Conservation (phyloP, 176 grass and related monocot species). For the Carex pumila region DNA sequence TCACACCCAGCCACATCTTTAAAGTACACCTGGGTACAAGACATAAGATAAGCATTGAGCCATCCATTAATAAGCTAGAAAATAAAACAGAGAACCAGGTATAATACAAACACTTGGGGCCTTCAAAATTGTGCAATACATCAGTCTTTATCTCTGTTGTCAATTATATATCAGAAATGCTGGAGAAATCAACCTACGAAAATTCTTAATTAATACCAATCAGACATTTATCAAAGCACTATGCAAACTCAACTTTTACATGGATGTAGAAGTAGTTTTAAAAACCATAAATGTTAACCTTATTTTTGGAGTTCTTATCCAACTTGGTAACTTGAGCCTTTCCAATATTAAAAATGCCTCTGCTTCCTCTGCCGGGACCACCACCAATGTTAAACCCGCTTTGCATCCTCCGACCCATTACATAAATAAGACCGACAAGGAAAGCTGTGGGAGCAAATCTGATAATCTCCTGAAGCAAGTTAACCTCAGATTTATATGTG, state of each 20-base stretch:
- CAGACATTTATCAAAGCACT: background rate
- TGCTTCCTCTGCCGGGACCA: conserved; percentile 43
- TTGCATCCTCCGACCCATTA: conserved; percentile 39
- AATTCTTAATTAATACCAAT: background rate
- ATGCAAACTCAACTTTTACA: background rate
- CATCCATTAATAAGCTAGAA: background rate
- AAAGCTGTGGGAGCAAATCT: conserved; percentile 50
- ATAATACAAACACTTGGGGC: background rate
- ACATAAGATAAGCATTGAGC: conserved; percentile 2
- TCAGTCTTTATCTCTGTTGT: background rate
- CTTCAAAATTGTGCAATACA: background rate
- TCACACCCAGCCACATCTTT: conserved; percentile 98
- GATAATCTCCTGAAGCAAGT: conserved; percentile 58
- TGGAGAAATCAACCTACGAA: background rate
- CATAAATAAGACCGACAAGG: conserved; percentile 59
- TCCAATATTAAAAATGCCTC: conserved; percentile 74
- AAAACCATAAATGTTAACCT: conserved; percentile 36
- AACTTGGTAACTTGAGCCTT: conserved; percentile 84
- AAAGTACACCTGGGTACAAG: conserved; percentile 62
- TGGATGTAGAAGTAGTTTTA: background rate
- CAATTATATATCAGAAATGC: background rate
- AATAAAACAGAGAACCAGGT: background rate
- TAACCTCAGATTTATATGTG: conserved; percentile 54
- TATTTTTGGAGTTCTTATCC: conserved; percentile 94
- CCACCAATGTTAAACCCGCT: conserved; percentile 69